These are phyloP conservation scores for Verticillium isaacii DNA, from an alignment of 2,329 filamentous ascomycete genomes.

Conservation along the genomic window DNA sequence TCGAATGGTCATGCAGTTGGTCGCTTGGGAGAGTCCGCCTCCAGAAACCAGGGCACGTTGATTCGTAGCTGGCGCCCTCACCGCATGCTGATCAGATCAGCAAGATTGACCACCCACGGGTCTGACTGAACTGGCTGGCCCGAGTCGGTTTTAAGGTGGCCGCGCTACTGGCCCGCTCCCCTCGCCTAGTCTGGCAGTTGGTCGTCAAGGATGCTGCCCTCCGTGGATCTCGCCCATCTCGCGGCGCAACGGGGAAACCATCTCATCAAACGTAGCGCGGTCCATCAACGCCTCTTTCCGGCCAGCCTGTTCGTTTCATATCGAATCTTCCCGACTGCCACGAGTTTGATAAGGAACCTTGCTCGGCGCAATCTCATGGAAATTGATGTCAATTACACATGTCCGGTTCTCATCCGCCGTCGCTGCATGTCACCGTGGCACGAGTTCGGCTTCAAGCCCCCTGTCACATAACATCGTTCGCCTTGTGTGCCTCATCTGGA, in stretches of 20 bases:
- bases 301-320: neutral
- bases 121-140: neutral
- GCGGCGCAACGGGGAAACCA: neutral
- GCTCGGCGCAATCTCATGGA: slow-evolving; percentile 1
- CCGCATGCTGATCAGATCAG: neutral
- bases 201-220: neutral
- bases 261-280: neutral
- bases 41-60: neutral
- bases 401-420: neutral
- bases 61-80: neutral
- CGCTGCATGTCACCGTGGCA: neutral
- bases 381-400: neutral
- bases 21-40: neutral
- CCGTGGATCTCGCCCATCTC: neutral
- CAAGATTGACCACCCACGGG: neutral
- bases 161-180: neutral
- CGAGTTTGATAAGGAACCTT: neutral
- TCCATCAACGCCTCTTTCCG: neutral
- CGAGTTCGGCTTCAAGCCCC: neutral
- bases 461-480: neutral
- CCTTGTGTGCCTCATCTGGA: neutral
- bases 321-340: neutral
- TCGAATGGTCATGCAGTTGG: neutral
- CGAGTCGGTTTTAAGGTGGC: neutral
- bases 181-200: neutral